Percentiles rank a stretch among this genome's conserved stretches.
These are phyloP conservation scores for Sanghuangporus weigelae DNA, from an alignment of 1,284 basidiomycete genomes.

Conservation along the genomic window DNA sequence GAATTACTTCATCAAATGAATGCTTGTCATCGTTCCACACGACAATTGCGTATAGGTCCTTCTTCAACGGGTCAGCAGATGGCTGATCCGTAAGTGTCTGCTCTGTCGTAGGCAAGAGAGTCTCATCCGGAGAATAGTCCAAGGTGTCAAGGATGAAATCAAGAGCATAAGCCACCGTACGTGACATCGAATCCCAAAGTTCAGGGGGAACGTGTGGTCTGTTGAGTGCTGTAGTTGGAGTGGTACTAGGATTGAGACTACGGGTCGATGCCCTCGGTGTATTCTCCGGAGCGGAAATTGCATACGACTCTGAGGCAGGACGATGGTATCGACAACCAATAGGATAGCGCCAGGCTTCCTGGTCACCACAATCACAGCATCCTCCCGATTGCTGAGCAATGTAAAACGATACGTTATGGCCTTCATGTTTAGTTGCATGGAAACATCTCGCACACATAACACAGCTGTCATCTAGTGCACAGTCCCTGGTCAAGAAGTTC, in stretches of 20 bases:
- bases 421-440: constrained; percentile 74
- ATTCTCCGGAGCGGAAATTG: constrained; percentile 24
- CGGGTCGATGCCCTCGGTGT: constrained; percentile 32
- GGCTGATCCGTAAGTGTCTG: constrained; percentile 68
- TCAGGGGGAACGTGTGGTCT: constrained; percentile 55
- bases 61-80: constrained; percentile 68
- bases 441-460: constrained; percentile 88
- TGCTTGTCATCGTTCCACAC: constrained; percentile 99
- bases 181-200: constrained; percentile 65
- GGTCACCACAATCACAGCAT: constrained; percentile 90
- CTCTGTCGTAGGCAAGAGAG: constrained; percentile 61
- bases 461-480: constrained; percentile 82
- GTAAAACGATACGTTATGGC: constrained; percentile 89
- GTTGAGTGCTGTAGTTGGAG: constrained; percentile 34
- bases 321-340: constrained; percentile 72
- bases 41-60: constrained; percentile 80
- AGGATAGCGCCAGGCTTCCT: constrained; percentile 73
- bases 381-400: constrained; percentile 87
- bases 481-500: constrained; percentile 55
- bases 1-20: constrained; percentile 85
- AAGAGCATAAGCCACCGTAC: constrained; percentile 71
- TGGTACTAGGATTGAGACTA: constrained; percentile 24
- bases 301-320: constrained; percentile 25
- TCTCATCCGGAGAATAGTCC: constrained; percentile 81
- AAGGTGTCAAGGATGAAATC: constrained; percentile 86